Evolutionary conservation across 169 alveolate species (phyloP), one percentile per base, ranked within the genome.

Genomic region (Theileria annulata): DNA sequence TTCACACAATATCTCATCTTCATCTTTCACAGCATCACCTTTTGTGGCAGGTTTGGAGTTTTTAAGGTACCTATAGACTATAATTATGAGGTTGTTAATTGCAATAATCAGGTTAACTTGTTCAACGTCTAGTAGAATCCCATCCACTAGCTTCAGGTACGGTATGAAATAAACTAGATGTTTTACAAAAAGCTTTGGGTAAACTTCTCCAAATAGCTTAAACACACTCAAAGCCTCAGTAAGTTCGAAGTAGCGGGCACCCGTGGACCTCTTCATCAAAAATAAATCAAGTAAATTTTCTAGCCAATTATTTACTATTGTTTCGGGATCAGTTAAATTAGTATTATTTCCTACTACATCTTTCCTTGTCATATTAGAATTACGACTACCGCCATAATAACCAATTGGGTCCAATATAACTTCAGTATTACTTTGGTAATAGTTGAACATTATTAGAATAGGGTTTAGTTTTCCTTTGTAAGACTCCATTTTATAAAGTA

Each of bases 141-240:
- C 87, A 3, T 19, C 35, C 49, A 69, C 68, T 31, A 33, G 4
- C 19, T 58, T 73, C 68, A 80, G 66, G 33, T 80, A 80, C 4
- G 87, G 87, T 58, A 80, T 27, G 37, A 80, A 80, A 48, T 80
- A 80, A 8, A 75, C 70, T 3, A 80, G 31, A 56, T 80, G 83
- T 15, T 71, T 47, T 12, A 66, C 82, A 49, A 80, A 80, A 2
- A 72, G 59, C 31, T 33, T 68, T 15, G 87, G 81, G 58, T 71
- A 15, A 15, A 70, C 82, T 48, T 80, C 80, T 13, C 87, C 82
- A 33, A 80, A 71, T 6, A 70, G 69, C 73, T 80, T 71, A n/a
- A 73, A 30, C 35, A 80, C 82, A 51, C 81, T 69, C 56, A 80
- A 47, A 17, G 74, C 37, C 62, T 80, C 87, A 9, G 87, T 76